Base-by-base conservation (phyloP, 805 yeast species). In the Isabelozyma pseudorhagii region DNA sequence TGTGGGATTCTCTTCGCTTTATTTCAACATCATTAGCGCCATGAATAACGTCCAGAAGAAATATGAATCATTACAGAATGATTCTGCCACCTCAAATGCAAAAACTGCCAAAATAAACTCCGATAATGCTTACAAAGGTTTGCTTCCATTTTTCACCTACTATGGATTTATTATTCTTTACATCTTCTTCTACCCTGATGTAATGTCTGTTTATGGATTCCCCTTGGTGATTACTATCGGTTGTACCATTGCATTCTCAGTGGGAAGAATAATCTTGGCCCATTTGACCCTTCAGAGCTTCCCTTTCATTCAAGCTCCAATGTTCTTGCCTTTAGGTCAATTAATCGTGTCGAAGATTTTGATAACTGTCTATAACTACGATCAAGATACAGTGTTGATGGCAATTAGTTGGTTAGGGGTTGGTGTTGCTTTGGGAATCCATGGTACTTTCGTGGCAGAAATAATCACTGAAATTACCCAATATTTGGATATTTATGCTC, bases 201-300 rank as follows among this genome's bases (percentile, higher is more conserved):
- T 82, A 25, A 63, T 89, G 42, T 52, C 65, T 29, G 56, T 55
- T 2, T 69, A 69, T 55, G 75, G 79, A 1, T 66, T 79, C 46
- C 87, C 96, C 34, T 76, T 86, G 55, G 71, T 84, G 18, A 61
- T 87, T 44, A 80, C 92, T 28, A 82, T 88, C 59, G 96, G 96
- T 1, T 75, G 86, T 46, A 79, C 87, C 1, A 69, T 87, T 56
- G 97, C 98, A 0, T 86, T 88, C 60, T 75, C 82, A 3, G 97
- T 93, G n/a, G 97, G 97, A 4, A 81, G 94, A 63, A 89, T 92
- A 54, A 92, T 92, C 60, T 75, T 86, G 49, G 92, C 89, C 2
- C 98, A 92, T 66, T 80, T 93, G 56, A 89, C 97, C 0, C 70
- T 79, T 46, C 96, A 88, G 65, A 68, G 72, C 11, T 91, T 88